Evolutionary conservation across 352 stramenopile species (phyloP), one percentile per base, ranked within the genome.

Genomic region (Phytophthora fragariae): DNA sequence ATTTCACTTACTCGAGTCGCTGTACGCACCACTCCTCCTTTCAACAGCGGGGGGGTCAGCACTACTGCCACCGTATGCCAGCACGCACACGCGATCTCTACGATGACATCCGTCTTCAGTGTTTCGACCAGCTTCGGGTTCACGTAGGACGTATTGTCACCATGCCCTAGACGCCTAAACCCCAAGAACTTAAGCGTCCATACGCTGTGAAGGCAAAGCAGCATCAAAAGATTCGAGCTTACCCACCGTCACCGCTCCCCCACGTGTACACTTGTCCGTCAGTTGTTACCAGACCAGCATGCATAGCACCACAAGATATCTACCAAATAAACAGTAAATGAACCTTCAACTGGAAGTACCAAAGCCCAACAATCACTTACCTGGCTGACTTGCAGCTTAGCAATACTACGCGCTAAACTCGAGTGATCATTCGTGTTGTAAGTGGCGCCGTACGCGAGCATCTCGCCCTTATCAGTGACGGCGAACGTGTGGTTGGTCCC

Each of bases 31-130:
- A 96, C 77, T 21, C 92, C 92, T 35, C 90, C 90, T 67, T 95
- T 93, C 58, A 94, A 75, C 24, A 97, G 63, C 0, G 91, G 91
- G 19, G 93, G 92, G 17, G 98, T 92, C 9, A 97, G 72, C 3
- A 98, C 92, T 35, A 98, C 76, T 8, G 89, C 92, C 21, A 95
- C 90, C 0, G 89, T 91, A 63, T 98, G 93, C 93, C 95, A 98
- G 55, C 84, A 94, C 2, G 79, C 88, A 53, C 89, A 96, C 8
- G 86, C 83, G 1, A 96, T 73, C 27, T 96, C 88, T 21, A 96
- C 88, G 41, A 95, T 89, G 35, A 96, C 82, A 54, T 94, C 88
- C 1, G 84, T 81, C 46, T 90, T 84, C 0, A 96, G 76, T 12
- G 74, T 75, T 49, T 96, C 89, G 2, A 96, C 75, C 2, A 95